Evolutionary conservation across 1,284 basidiomycete species (phyloP).

Genomic region (Xerocomus nothofagi): DNA sequence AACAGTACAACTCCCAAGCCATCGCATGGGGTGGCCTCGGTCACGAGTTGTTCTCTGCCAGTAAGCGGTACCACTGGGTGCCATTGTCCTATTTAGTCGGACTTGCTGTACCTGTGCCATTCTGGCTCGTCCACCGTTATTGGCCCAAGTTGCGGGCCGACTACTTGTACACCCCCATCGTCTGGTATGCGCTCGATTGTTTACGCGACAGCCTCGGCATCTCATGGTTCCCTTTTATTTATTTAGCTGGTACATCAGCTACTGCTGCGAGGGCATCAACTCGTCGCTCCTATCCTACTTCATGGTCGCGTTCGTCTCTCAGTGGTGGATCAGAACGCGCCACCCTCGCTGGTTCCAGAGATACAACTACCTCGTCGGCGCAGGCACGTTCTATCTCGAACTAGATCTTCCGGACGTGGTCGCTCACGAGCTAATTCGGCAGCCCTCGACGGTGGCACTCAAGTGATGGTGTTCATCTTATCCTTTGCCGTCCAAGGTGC

Average conservation of each 20-base stretch:
- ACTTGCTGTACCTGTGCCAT: constrained; percentile 51
- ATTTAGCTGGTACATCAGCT: constrained; percentile 36
- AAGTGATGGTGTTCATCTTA: constrained; percentile 70
- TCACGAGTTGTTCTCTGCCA: constrained; percentile 53
- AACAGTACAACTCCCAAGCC: constrained; percentile 61
- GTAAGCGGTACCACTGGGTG: constrained; percentile 58
- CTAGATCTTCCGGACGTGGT: not conserved
- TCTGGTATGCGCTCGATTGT: constrained; percentile 34
- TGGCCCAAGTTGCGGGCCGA: constrained; percentile 44
- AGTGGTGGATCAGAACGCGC: constrained; percentile 57
- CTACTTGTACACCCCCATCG: constrained; percentile 46
- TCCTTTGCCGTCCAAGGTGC: constrained; percentile 75
- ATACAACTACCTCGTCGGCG: constrained; percentile 50
- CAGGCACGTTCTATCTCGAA: constrained; percentile 32
- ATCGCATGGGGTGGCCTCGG: constrained; percentile 67
- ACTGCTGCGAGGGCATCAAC: constrained; percentile 49
- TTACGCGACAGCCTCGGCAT: not conserved
- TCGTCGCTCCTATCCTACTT: constrained; percentile 42
- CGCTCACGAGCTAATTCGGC: not conserved
- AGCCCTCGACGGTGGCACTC: constrained; percentile 61
- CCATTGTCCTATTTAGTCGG: constrained; percentile 58
- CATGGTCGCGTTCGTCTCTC: constrained; percentile 51
- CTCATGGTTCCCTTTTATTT: constrained; percentile 2
- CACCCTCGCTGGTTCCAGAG: constrained; percentile 56
- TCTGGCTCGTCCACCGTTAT: constrained; percentile 52